Base-by-base conservation (phyloP, 441 rosid species). In the Corymbia calophylla region DNA sequence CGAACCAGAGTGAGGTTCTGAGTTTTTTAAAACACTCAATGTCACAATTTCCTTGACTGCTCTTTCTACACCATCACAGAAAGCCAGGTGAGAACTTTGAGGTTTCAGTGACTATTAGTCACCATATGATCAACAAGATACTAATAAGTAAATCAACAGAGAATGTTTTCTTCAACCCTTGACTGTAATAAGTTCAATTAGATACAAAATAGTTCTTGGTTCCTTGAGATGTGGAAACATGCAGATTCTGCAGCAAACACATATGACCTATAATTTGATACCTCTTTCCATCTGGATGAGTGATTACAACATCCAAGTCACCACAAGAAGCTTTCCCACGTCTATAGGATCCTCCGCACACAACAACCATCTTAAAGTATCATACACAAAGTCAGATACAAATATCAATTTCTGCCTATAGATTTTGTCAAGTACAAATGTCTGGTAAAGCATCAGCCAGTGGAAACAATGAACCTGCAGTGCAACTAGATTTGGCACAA, bases 241-340 rank as follows among this genome's bases (percentile, higher is more conserved):
- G 49, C 31, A 86, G 35, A 86, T 21, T 56, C 88, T 23, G 31
- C 12, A 54, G 47, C 66, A 86, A 86, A 55, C 53, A 17, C 47
- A 31, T 29, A 56, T 56, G 49, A 54, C 51, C 84, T 32, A 32
- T 10, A 35, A 31, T 55, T 27, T 55, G 32, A 27, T 86, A 98
- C 99, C 99, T 97, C 91, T 94, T 94, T 86, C 97, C 95, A 93
- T 98, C 99, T 88, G 96, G 97, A 92, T 98, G 99, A 27, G 98
- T 97, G 82, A 97, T 93, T 73, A 98, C 92, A 55, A 98, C 92
- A 90, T 98, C 99, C 90, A 98, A 87, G 93, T 98, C 99, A 87
- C 99, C 99, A 91, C 99, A 97, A 82, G 97, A 95, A 91, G 98
- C 93, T 91, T 96, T 98, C 90, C 99, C 99, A 87, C 99, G 99